phyloP scores from a whole-genome alignment of 306 rosid genomes.

The Glycine tomentella region DNA sequence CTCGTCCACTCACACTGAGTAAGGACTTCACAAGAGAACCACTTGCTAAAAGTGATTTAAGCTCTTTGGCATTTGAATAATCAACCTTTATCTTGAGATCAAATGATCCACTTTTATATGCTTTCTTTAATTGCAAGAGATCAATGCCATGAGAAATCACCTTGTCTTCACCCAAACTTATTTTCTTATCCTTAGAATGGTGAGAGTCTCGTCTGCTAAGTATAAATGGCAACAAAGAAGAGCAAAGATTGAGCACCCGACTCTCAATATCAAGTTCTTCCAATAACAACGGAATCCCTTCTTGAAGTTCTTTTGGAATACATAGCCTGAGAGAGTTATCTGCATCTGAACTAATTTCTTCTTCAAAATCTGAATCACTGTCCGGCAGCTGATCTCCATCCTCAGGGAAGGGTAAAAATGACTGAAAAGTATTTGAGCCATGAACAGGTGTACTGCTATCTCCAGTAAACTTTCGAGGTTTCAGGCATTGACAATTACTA shows the following conservation, averaged over 20 bases:
- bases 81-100: constrained; percentile 97
- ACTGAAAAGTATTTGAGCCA: constrained; percentile 71
- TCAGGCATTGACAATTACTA: constrained; percentile 94
- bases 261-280: constrained; percentile 91
- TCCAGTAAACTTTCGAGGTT: constrained; percentile 91
- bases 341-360: constrained; percentile 71
- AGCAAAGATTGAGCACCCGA: constrained; percentile 83
- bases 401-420: constrained; percentile 81
- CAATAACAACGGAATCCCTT: constrained; percentile 70
- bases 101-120: constrained; percentile 96
- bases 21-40: constrained; percentile 96
- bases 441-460: constrained; percentile 70
- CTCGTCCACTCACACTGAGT: constrained; percentile 90
- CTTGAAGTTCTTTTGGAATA: constrained; percentile 86
- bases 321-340: constrained; percentile 68
- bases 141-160: constrained; percentile 83
- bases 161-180: constrained; percentile 84
- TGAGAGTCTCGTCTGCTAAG: constrained; percentile 76
- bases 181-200: constrained; percentile 82
- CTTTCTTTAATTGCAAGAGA: constrained; percentile 90
- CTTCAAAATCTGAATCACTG: constrained; percentile 97
- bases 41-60: constrained; percentile 89
- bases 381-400: constrained; percentile 93
- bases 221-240: constrained; percentile 78
- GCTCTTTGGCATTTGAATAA: constrained; percentile 95